A percentile compares a stretch with the other conserved stretches of the same genome.
Evolutionary conservation across 805 yeast species (phyloP).

Genomic region (Candida parachauliodes): DNA sequence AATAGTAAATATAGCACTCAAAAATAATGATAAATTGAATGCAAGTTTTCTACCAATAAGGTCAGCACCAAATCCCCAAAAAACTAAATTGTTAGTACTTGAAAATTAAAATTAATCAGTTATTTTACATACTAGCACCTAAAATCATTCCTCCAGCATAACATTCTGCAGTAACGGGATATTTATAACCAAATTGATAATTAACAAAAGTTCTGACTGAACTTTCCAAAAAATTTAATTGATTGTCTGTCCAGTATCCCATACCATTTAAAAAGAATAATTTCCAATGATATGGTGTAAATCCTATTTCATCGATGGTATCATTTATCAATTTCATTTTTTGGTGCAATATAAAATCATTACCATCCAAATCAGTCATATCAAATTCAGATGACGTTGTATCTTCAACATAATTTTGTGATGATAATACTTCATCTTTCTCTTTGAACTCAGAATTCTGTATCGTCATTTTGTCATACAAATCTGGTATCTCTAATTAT

Average conservation of each 20-base stretch:
- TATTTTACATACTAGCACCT: slow-evolving; percentile 33
- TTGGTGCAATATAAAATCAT: slow-evolving; percentile 29
- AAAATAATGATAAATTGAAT: slow-evolving; percentile 32
- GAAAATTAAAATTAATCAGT: not conserved
- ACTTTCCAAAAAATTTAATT: slow-evolving; percentile 45
- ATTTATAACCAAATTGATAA: slow-evolving; percentile 43
- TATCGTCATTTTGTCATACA: no score
- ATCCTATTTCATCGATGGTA: slow-evolving; percentile 36
- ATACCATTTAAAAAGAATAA: slow-evolving; percentile 51
- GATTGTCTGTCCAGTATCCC: slow-evolving; percentile 56
- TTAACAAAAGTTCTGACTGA: slow-evolving; percentile 45
- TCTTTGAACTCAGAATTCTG: no score
- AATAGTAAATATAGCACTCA: slow-evolving; percentile 20
- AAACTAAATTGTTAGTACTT: slow-evolving; percentile 27
- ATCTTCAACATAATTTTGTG: slow-evolving; percentile 4
- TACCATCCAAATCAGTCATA: slow-evolving; percentile 18
- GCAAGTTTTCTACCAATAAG: slow-evolving; percentile 52
- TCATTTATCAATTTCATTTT: slow-evolving; percentile 28
- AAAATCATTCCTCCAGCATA: slow-evolving; percentile 41
- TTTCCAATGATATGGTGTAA: slow-evolving; percentile 53
- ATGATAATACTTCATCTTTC: slow-evolving; percentile 2
- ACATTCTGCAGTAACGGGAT: slow-evolving; percentile 40
- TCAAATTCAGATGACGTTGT: slow-evolving; percentile 7
- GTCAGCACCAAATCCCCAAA: slow-evolving; percentile 57
- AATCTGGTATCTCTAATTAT: no score